Percentiles rank a stretch among this genome's conserved stretches.
Conservation (phyloP, 208 protist species). For the Lotmaria passim region DNA sequence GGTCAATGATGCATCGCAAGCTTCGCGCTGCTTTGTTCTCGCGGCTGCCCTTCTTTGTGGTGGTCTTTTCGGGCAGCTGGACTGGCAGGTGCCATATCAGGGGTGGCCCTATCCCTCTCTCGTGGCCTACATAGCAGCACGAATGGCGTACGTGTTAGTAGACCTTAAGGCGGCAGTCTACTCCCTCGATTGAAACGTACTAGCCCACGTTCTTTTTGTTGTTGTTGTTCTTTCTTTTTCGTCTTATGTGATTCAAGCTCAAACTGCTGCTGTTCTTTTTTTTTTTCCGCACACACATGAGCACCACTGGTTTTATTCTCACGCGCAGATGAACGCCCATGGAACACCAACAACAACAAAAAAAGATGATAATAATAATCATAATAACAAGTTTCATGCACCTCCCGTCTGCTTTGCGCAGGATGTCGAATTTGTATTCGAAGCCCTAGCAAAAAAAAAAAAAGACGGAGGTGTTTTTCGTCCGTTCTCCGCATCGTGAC, state of each 20-base stretch:
- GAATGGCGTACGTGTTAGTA: background rate
- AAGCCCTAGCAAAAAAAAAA: background rate
- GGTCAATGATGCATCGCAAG: background rate
- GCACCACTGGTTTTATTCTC: too few species aligned
- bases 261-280: slow-evolving; percentile 6
- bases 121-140: slow-evolving; percentile 21
- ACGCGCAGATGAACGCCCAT: too few species aligned
- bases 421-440: too few species aligned
- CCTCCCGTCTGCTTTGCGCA: too few species aligned
- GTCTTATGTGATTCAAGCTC: background rate
- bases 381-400: too few species aligned
- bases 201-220: too few species aligned
- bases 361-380: too few species aligned
- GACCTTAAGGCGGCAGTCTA: slow-evolving; percentile 1
- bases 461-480: background rate
- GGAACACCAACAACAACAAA: too few species aligned
- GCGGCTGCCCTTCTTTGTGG: slow-evolving; percentile 41
- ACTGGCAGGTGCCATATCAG: slow-evolving; percentile 55
- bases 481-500: too few species aligned
- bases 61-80: slow-evolving; percentile 52
- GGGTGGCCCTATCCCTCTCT: slow-evolving; percentile 66
- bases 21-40: slow-evolving; percentile 34
- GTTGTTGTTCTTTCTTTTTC: background rate
- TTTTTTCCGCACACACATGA: too few species aligned
- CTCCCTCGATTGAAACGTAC: background rate